phyloP scores from a whole-genome alignment of 129 eudicot genomes.

The Artemisia argyi region DNA sequence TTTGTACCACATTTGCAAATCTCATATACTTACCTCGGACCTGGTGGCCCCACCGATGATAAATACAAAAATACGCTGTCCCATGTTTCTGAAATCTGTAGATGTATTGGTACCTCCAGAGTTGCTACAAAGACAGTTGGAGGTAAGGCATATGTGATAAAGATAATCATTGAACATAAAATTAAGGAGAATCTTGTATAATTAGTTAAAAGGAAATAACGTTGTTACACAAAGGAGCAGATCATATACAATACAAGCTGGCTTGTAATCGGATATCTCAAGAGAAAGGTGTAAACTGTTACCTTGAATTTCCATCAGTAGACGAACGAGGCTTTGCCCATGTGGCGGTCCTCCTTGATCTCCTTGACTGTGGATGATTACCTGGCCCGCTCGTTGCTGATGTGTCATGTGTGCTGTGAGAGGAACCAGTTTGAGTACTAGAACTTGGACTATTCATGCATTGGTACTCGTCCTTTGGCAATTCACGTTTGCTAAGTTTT shows the following conservation, averaged over 20 bases:
- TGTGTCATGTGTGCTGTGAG: conserved; percentile 29
- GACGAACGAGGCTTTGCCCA: conserved; percentile 68
- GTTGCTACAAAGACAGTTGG: conserved; percentile 47
- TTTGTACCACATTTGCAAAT: neutral
- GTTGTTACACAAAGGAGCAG: neutral
- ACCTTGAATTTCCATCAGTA: conserved; percentile 80
- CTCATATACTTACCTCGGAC: conserved; percentile 54
- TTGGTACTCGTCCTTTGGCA: conserved; percentile 52
- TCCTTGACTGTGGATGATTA: conserved; percentile 65
- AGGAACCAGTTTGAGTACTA: conserved; percentile 34
- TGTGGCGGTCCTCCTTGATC: conserved; percentile 75
- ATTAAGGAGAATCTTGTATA: neutral
- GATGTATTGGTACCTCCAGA: conserved; percentile 47
- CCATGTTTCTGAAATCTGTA: conserved; percentile 73
- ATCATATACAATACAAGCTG: conserved; percentile 1
- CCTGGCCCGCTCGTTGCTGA: conserved; percentile 36
- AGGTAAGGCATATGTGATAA: conserved; percentile 3
- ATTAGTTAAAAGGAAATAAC: neutral
- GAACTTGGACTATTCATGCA: conserved; percentile 50
- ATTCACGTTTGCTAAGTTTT: conserved; percentile 42
- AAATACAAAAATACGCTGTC: conserved; percentile 74
- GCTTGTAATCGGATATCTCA: neutral
- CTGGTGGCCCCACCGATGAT: conserved; percentile 89
- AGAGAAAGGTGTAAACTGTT: neutral
- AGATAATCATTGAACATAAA: neutral